Evolutionary conservation across 768 basidiomycete species (phyloP), one percentile per base, ranked within the genome.

Genomic region (Sporobolomyces phaffii): DNA sequence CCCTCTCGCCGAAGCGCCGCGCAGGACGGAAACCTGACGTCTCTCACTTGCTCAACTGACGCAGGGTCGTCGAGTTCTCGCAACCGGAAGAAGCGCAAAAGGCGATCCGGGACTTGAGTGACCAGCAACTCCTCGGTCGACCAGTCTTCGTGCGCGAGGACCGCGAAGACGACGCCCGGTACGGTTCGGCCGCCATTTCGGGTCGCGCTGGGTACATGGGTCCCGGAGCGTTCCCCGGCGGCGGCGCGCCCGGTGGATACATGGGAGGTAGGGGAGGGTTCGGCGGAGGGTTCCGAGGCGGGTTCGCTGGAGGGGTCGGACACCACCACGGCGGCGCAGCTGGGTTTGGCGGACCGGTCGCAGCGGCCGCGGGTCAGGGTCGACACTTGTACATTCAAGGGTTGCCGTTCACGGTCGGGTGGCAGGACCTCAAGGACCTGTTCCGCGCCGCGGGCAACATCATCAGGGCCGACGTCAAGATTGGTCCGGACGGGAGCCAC

Each of bases 71-170:
- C 74, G 94, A 99, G 78, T 97, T 89, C 76, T 86, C 84, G 41
- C 88, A 85, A n/a, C 82, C 82, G 60, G 93, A 97, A 77, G 93
- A 97, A 65, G 83, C 90, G 6, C 88, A 92, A 77, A 83, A 89
- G 41, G 86, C 96, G 18, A 87, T 97, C 68, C 86, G 87, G 33
- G 92, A 94, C 76, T 81, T 98, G 36, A 89, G 90, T 6, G 94
- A 99, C 77, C 85, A 87, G 62, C 80, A 87, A 5, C 83, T 99
- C n/a, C 83, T 97, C 17, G 93, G 96, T 14, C 85, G 94, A 29
- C 90, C 91, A 1, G 89, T 97, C 22, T 98, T 96, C 77, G 92
- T 99, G 68, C 88, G 94, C 73, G 94, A 98, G 94, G 94, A 99
- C 76, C 94, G 94, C 62, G 94, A 99, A 80, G 87, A 87, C 56